Base-by-base conservation (phyloP, 2,329 filamentous ascomycete genomes). In the Penicillium sp. region DNA sequence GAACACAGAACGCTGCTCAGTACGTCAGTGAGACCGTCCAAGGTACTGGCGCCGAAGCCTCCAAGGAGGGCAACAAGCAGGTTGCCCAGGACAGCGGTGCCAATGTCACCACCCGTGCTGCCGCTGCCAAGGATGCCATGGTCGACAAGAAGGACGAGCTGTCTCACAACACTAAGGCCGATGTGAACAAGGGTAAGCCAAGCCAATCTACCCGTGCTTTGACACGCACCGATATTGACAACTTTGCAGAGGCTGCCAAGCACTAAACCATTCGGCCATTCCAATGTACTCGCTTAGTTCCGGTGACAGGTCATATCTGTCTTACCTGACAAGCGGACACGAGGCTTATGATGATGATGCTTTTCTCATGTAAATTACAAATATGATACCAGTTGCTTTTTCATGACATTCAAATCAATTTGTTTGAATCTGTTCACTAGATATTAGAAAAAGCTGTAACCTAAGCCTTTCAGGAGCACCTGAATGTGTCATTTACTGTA, bases 11-110 rank as follows among this genome's bases (percentile, higher is more conserved):
- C 39, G 39, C 39, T 24, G 39, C 26, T 8, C n/a, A 42, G 9
- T 42, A 42, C 39, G 39, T 42, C 26, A 20, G 15, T n/a, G 39
- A 42, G 39, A 42, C 39, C 9, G 26, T 42, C 26, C 39, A 42
- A 6, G 39, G 39, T n/a, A 42, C 39, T 21, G 39, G 39, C 20
- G 39, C 39, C 10, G 24, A 42, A 9, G 39, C 39, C 17, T 42
- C 39, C 24, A 42, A 42, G 39, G 39, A 42, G 76, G 77, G 77
- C 77, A 88, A 88, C 82, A 87, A 88, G 82, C 68, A 80, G 60
- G 79, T 84, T 60, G 85, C 85, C 71, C 87, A 88, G 80, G 83
- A 84, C 68, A 70, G 62, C 70, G 74, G 85, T 67, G 78, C 78
- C 55, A 59, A 62, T 61, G 5, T 84, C 51, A 68, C 74, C 67